Base-by-base conservation (phyloP, 1,284 basidiomycete genomes). In the Ustilago xerochloae region DNA sequence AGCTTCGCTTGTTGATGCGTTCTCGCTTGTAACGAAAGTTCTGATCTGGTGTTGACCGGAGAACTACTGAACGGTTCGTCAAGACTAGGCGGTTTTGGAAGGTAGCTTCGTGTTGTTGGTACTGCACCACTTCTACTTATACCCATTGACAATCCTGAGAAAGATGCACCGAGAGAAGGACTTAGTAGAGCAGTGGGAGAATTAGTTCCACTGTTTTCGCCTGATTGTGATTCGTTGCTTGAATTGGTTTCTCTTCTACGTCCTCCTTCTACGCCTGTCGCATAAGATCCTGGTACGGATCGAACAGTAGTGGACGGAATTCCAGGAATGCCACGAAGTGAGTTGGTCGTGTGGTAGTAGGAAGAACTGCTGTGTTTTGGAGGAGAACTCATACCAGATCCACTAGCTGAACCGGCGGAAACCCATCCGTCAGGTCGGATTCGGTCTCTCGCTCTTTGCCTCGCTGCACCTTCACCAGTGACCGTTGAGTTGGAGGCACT, bases 41-140 rank as follows among this genome's bases (percentile, higher is more conserved):
- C 64, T 0, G 60, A 33, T 6, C 60, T 30, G 5, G 48, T 16
- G 26, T 73, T 60, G 8, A 61, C 53, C 6, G 64, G 70, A 22
- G 64, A 67, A 29, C 57, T 61, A 28, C 70, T 67, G 64, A 73
- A 68, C 3, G 70, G 70, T 39, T 64, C 70, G 22, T 73, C 70
- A 22, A 73, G 30, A 20, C 47, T 51, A 4, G 62, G 20, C 32
- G 63, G 55, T 2, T 18, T 24, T 1, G 66, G 55, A n/a, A 59
- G 26, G 6, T 38, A 9, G 2, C 16, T 49, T 20, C 47, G 30
- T 6, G 24, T 33, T 18, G 33, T 9, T 22, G 15, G 15, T 9
- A 12, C 18, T 30, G 18, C 35, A 41, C 18, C 38, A 0, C 18
- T 24, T n/a, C 20, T n/a, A 41, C 18, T 13, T 24, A 12, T 49